Evolutionary conservation across 306 rosid species (phyloP).

Genomic region (Potentilla sterilis): DNA sequence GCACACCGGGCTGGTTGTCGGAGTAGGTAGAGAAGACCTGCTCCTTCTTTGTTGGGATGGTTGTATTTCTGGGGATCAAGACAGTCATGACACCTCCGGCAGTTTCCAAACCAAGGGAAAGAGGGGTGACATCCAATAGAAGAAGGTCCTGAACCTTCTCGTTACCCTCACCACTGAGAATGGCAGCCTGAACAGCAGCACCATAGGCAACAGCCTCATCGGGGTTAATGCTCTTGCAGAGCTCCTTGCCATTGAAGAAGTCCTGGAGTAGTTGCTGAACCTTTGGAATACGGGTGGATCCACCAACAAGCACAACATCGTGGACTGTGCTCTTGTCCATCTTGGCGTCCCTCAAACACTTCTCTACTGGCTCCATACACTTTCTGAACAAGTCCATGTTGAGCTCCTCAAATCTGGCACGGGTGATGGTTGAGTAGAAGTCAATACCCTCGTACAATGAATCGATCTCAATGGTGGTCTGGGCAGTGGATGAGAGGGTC

Average conservation of each 20-base stretch:
- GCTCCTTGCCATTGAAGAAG: slow-evolving; percentile 67
- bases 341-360: slow-evolving; percentile 69
- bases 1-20: slow-evolving; percentile 76
- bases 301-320: slow-evolving; percentile 73
- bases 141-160: slow-evolving; percentile 82
- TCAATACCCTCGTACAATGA: slow-evolving; percentile 73
- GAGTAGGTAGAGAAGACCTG: slow-evolving; percentile 79
- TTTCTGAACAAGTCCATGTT: slow-evolving; percentile 69
- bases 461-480: slow-evolving; percentile 67
- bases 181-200: slow-evolving; percentile 71
- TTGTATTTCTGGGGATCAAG: slow-evolving; percentile 67
- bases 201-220: slow-evolving; percentile 78
- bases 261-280: slow-evolving; percentile 64
- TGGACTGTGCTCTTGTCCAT: slow-evolving; percentile 62
- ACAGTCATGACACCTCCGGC: slow-evolving; percentile 82
- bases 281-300: slow-evolving; percentile 72
- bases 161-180: slow-evolving; percentile 68
- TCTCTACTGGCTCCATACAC: slow-evolving; percentile 76
- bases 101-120: slow-evolving; percentile 66
- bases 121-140: slow-evolving; percentile 66
- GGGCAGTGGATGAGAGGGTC: slow-evolving; percentile 63
- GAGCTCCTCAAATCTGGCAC: slow-evolving; percentile 70
- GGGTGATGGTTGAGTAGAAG: slow-evolving; percentile 62
- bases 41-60: slow-evolving; percentile 76
- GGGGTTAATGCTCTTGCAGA: slow-evolving; percentile 72